Evolutionary conservation across 2,329 filamentous ascomycete species (phyloP).

Genomic region (Sordariomycetes sp.): DNA sequence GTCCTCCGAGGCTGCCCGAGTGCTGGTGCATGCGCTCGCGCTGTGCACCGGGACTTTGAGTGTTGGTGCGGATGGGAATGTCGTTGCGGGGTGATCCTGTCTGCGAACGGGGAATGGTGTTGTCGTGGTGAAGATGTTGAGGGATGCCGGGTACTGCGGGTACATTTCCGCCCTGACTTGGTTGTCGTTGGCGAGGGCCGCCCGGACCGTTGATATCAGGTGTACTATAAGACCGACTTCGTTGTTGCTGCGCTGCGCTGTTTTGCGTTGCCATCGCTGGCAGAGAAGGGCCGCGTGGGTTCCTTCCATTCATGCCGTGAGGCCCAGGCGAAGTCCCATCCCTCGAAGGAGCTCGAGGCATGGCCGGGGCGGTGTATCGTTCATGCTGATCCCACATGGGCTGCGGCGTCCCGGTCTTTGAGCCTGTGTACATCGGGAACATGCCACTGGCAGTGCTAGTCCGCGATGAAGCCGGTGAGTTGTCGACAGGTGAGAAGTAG

Average conservation of each 20-base stretch:
- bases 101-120: conserved; percentile 66
- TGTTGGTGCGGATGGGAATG: conserved; percentile 58
- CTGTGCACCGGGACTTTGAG: conserved; percentile 61
- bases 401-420: conserved; percentile 58
- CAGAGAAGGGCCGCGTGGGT: conserved; percentile 68
- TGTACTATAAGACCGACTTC: conserved; percentile 86
- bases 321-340: conserved; percentile 61
- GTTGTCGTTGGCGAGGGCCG: conserved; percentile 46
- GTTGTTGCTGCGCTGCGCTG: conserved; percentile 53
- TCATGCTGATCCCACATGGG: conserved; percentile 61
- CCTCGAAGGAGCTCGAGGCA: conserved; percentile 71
- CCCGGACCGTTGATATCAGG: conserved; percentile 78
- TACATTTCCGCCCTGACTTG: conserved; percentile 39
- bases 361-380: conserved; percentile 80
- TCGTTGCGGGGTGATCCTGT: conserved; percentile 69
- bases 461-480: conserved; percentile 69
- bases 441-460: conserved; percentile 69
- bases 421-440: conserved; percentile 57
- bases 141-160: conserved; percentile 72
- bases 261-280: conserved; percentile 57
- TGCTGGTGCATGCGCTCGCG: conserved; percentile 47
- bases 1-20: conserved; percentile 38
- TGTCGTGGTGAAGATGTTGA: conserved; percentile 56
- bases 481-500: conserved; percentile 83
- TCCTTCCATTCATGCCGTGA: conserved; percentile 54